Percentiles rank a stretch among this genome's conserved stretches.
phyloP scores from a whole-genome alignment of 805 yeast species.

The Soucietia sequanensis region DNA sequence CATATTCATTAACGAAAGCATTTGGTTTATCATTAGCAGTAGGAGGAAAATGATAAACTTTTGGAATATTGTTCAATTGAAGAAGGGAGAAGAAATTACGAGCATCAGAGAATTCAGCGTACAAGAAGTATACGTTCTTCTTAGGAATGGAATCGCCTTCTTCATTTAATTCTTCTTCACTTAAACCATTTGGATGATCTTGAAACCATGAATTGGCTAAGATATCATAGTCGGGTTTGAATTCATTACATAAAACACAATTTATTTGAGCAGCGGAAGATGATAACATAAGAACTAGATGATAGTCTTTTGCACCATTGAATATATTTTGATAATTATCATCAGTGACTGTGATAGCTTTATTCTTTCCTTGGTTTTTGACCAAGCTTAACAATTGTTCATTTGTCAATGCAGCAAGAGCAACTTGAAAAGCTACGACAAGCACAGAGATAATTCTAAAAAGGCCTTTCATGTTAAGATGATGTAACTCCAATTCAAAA shows the following conservation, averaged over 20 bases:
- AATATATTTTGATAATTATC: slow-evolving; percentile 55
- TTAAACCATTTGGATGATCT: slow-evolving; percentile 50
- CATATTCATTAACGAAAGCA: slow-evolving; percentile 23
- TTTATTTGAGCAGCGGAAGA: slow-evolving; percentile 73
- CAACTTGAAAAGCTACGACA: no score
- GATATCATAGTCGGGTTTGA: slow-evolving; percentile 61
- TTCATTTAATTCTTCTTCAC: slow-evolving; percentile 38
- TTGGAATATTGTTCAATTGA: slow-evolving; percentile 73
- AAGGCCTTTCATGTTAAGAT: no score
- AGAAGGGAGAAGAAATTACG: slow-evolving; percentile 52
- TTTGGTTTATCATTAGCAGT: slow-evolving; percentile 32
- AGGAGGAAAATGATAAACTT: slow-evolving; percentile 61
- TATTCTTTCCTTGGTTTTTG: slow-evolving; percentile 14
- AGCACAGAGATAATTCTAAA: no score
- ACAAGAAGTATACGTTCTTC: slow-evolving; percentile 60
- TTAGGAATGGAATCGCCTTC: slow-evolving; percentile 11
- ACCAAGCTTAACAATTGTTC: slow-evolving; percentile 20
- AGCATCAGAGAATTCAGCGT: slow-evolving; percentile 67
- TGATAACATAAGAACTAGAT: slow-evolving; percentile 65
- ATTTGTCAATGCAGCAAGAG: slow-evolving; percentile 21
- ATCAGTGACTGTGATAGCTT: slow-evolving; percentile 48
- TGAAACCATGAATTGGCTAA: slow-evolving; percentile 58
- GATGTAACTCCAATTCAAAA: no score
- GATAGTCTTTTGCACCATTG: slow-evolving; percentile 65
- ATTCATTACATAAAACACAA: slow-evolving; percentile 70